Evolutionary conservation across 2,329 filamentous ascomycete genomes (phyloP).

Genomic region (Ophiostoma sp.): DNA sequence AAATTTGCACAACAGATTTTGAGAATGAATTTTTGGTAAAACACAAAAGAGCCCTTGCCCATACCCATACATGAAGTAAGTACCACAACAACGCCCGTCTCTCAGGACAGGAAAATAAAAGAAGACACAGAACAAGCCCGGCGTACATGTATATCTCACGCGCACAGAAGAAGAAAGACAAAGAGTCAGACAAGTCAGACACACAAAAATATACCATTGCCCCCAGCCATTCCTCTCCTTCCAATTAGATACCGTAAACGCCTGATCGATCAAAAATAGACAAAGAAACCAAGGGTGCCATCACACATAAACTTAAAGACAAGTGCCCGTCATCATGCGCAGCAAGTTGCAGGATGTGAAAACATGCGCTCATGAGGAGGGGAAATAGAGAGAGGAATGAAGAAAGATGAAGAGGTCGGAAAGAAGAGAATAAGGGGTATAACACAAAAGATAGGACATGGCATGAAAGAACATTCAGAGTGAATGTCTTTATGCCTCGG

Average conservation of each 20-base stretch:
- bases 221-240: constrained; percentile 29
- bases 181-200: not conserved
- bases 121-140: constrained; percentile 18
- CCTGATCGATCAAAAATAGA: constrained; percentile 20
- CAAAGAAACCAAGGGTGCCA: constrained; percentile 25
- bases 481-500: constrained; percentile 23
- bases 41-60: not conserved
- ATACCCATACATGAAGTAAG: not conserved
- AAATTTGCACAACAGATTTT: not conserved
- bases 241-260: constrained; percentile 27
- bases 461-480: not conserved
- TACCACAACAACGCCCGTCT: not conserved
- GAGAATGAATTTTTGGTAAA: not conserved
- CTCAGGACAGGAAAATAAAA: not conserved
- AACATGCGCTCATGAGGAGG: constrained; percentile 27
- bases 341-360: constrained; percentile 8
- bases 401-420: constrained; percentile 2
- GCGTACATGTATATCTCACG: constrained; percentile 27
- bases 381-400: not conserved
- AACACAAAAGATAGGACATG: constrained; percentile 3
- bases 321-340: constrained; percentile 24
- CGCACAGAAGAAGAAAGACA: constrained; percentile 2
- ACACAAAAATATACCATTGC: constrained; percentile 26
- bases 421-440: constrained; percentile 25
- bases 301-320: constrained; percentile 29